Conservation (phyloP, 176 grass and related monocot species). For the Olyra latifolia region DNA sequence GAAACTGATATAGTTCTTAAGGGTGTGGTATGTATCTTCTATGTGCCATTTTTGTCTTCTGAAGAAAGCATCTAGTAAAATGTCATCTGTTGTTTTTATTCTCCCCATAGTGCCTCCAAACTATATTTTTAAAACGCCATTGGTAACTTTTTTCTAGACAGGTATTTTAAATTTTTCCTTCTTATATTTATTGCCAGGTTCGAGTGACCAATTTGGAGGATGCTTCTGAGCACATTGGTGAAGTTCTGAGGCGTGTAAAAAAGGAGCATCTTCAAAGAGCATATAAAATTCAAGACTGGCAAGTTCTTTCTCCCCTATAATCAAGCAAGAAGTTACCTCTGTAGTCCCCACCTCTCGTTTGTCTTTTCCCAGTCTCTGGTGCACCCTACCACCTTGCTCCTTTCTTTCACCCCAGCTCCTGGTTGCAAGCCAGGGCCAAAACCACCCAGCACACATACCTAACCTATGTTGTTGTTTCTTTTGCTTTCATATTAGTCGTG, state of each 20-base stretch:
- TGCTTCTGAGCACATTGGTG: slow-evolving; percentile 94
- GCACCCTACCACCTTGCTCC: no score
- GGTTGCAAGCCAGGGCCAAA: no score
- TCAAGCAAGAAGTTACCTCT: no score
- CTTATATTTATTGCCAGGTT: slow-evolving; percentile 46
- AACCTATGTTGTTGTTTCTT: no score
- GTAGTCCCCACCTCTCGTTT: no score
- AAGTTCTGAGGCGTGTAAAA: slow-evolving; percentile 90
- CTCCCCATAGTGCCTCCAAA: not conserved
- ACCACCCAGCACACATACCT: no score
- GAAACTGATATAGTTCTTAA: slow-evolving; percentile 99
- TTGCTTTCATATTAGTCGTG: no score
- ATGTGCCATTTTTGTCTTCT: not conserved
- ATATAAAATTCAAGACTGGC: slow-evolving; percentile 94
- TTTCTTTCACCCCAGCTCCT: no score
- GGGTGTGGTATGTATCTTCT: slow-evolving; percentile 81
- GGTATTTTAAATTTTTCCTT: not conserved
- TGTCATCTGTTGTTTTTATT: not conserved
- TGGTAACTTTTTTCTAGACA: not conserved
- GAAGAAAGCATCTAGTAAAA: slow-evolving; percentile 7
- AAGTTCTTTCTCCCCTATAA: not conserved
- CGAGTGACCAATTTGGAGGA: slow-evolving; percentile 95
- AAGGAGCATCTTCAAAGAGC: slow-evolving; percentile 93
- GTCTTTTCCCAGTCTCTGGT: no score
- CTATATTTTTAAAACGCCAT: no score